Percentiles rank a stretch among this genome's conserved stretches.
Evolutionary conservation across 163 green algal species (phyloP).

Genomic region (Smithsoniella earleae): DNA sequence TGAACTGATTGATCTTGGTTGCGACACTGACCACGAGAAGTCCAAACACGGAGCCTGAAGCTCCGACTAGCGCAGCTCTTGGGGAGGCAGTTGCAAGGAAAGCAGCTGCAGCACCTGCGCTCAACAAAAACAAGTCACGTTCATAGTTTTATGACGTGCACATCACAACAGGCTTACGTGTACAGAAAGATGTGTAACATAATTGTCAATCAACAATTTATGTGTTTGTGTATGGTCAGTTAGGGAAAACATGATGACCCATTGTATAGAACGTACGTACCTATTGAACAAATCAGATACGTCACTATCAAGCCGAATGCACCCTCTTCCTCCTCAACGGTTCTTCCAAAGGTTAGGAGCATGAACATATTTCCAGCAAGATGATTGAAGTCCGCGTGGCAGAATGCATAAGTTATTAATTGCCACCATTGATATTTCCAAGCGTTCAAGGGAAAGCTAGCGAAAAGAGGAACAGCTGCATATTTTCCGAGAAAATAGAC

Average conservation of each 20-base stretch:
- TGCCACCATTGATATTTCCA: constrained; percentile 19
- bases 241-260: neutral
- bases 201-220: neutral
- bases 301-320: neutral
- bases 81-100: neutral
- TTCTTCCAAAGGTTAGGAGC: constrained; percentile 12
- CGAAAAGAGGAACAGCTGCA: neutral
- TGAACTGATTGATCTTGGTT: constrained; percentile 25
- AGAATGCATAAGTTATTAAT: constrained; percentile 23
- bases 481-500: neutral
- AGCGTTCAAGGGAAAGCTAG: neutral
- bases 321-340: constrained; percentile 20
- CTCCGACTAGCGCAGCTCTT: constrained; percentile 1
- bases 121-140: neutral
- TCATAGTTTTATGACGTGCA: neutral
- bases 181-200: neutral
- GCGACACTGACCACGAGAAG: constrained; percentile 21
- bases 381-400: constrained; percentile 30
- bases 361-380: constrained; percentile 26
- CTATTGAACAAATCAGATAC: neutral
- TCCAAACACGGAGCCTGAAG: constrained; percentile 16
- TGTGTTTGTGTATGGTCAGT: too few species aligned
- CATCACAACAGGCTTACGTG: neutral
- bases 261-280: neutral
- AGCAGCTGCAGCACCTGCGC: constrained; percentile 1